Evolutionary conservation across 345 rosid genomes (phyloP), one percentile per base, ranked within the genome.

Genomic region (Aegle marmelos): DNA sequence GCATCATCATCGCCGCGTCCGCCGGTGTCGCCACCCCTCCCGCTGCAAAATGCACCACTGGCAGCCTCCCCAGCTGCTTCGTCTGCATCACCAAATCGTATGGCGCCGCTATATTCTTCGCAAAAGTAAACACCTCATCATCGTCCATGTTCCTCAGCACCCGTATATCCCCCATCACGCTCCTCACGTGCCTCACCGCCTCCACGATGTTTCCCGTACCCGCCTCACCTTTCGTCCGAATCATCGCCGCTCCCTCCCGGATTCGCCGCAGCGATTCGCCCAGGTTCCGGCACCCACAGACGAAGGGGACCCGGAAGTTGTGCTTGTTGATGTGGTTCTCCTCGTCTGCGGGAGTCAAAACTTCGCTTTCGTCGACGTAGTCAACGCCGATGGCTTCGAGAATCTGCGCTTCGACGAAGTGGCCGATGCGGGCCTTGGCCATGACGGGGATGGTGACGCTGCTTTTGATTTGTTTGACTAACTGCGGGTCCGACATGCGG

Each of bases 391-490:
- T 74, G 7, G 85, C 87, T 67, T 85, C 85, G 10, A 85, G 83
- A 54, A 85, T 85, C 74, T 85, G 85, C 50, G 87, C 87, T 71
- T 85, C 87, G 39, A 85, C 87, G 69, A 85, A 82, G 69, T 82
- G 87, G n/a, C 85, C 87, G 72, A 85, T 85, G 13, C 87, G 83
- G 68, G 85, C 87, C 77, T 85, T 85, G 54, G 87, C 87, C 85
- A 85, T 85, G 76, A 81, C 85, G 9, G 85, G 87, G 78, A 85
- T 85, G 67, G 87, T 85, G 56, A 85, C 87, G 72, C 83, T 77
- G 68, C 64, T 69, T 53, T 85, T 85, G 61, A 85, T 85, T 34
- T 85, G 82, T 73, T 85, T 85, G 78, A 85, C 82, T 13, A 85
- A 75, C 37, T 77, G 87, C 0, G 87, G 87, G 79, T 85, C 85